Evolutionary conservation across 306 rosid species (phyloP), one percentile per base, ranked within the genome.

Genomic region (Glycyrrhiza uralensis): DNA sequence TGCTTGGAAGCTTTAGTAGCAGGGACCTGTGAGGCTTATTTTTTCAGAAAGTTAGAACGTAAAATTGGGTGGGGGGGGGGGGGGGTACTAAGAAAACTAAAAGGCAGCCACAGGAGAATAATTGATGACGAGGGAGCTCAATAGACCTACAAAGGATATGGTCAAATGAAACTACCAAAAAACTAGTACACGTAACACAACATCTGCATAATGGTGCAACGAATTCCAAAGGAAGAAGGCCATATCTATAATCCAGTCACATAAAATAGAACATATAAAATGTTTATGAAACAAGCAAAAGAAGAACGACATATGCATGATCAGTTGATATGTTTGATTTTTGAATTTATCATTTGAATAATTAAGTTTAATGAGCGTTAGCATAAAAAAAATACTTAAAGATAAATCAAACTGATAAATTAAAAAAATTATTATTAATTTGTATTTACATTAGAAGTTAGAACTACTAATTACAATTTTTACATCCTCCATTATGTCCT

Each of bases 11-110:
- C 39, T 77, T 22, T 41, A 12, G 62, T 29, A 20, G 62, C 68
- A 24, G 87, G 79, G 57, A 61, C 82, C 98, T 90, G 86, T 22
- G 49, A 74, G 68, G 57, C 60, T 80, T 57, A 44, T 62, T 62
- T 75, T 46, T 19, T 22, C 38, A 71, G 54, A 19, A 58, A 57
- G 67, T 51, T 45, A 75, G 68, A 78, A 38, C 3, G n/a, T 30
- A 72, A 64, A 8, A n/a, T n/a, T n/a, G n/a, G n/a, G n/a, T n/a
- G n/a, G n/a, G n/a, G n/a, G n/a, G n/a, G n/a, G n/a, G n/a, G n/a
- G n/a, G 18, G 32, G 56, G 12, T n/a, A 58, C 7, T 19, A 32
- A 24, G 35, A 18, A 63, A 79, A 69, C 60, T 6, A 55, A 51
- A 29, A 52, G 2, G 8, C 57, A n/a, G n/a, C n/a, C n/a, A n/a